Evolutionary conservation across 2,329 filamentous ascomycete genomes (phyloP), one percentile per base, ranked within the genome.

Genomic region (Alternaria postmessia): DNA sequence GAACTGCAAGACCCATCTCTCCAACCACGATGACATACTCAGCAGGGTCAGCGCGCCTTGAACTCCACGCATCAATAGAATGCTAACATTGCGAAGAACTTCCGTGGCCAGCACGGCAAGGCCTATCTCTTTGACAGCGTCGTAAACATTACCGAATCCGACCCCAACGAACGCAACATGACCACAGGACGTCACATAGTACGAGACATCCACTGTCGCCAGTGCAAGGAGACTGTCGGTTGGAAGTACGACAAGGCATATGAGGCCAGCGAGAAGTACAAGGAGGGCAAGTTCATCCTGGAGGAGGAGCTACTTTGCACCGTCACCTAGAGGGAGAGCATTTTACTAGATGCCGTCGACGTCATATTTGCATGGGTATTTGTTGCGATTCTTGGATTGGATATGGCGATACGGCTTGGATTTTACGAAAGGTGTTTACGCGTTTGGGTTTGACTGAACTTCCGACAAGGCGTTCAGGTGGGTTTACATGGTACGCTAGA

Each of bases 171-270:
- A 82, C 92, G 95, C 67, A 96, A 91, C 82, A 99, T 99, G 95
- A 99, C 95, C 14, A 99, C 95, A 1, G 95, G 95, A 54, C 88
- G 92, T 55, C 95, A 99, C 80, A 86, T 98, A 57, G 95, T 99
- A 48, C 90, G 95, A 59, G 95, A 99, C 78, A 97, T 99, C 72
- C 85, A 85, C 59, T 99, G 95, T 83, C 87, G 91, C 59, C 92
- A 96, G 80, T 99, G 95, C 86, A 91, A 91, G 76, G 91, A 94
- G 79, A 91, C 90, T 30, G 95, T 99, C 54, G 95, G 95, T 36
- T 99, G 95, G 95, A 98, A 97, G 80, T 99, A 99, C 78, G 95
- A 99, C 81, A 97, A 96, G 82, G 95, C 95, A 1, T 98, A 91
- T 78, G 95, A 99, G 82, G 80, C 84, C 34, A 89, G 86, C 66